Conservation (phyloP, 305 asterid species). For the Fraxinus latifolia region DNA sequence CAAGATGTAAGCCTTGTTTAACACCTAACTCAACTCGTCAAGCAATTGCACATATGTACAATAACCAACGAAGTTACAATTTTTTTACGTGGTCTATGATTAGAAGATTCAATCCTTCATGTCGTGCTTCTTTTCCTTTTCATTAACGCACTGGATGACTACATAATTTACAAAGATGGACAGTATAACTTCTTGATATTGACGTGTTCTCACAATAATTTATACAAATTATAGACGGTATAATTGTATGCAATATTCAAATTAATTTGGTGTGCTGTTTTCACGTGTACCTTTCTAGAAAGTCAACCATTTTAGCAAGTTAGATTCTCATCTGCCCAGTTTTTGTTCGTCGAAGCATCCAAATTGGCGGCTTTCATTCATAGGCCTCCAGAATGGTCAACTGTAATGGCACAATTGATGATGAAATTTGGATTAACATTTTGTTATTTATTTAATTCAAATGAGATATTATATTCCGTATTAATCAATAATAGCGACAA, state of each 20-base stretch:
- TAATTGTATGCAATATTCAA: neutral
- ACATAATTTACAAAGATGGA: neutral
- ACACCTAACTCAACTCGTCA: neutral
- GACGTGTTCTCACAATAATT: neutral
- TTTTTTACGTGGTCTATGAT: neutral
- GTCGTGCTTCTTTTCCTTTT: neutral
- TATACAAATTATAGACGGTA: neutral
- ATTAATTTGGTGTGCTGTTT: neutral
- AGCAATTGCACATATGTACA: neutral
- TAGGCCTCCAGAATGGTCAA: neutral
- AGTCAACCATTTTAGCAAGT: neutral
- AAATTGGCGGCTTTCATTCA: neutral
- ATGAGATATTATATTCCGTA: neutral
- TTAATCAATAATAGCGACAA: neutral
- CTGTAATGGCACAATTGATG: neutral
- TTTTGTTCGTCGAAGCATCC: neutral
- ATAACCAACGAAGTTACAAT: neutral
- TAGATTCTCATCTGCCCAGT: neutral
- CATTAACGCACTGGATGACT: neutral
- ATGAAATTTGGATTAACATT: neutral
- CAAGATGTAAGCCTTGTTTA: no score
- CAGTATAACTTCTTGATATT: neutral
- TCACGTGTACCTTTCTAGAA: neutral
- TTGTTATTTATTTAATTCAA: neutral
- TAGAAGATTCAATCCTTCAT: neutral